phyloP scores from a whole-genome alignment of 2,329 filamentous ascomycete genomes.

The Ceratocystis lukuohia region DNA sequence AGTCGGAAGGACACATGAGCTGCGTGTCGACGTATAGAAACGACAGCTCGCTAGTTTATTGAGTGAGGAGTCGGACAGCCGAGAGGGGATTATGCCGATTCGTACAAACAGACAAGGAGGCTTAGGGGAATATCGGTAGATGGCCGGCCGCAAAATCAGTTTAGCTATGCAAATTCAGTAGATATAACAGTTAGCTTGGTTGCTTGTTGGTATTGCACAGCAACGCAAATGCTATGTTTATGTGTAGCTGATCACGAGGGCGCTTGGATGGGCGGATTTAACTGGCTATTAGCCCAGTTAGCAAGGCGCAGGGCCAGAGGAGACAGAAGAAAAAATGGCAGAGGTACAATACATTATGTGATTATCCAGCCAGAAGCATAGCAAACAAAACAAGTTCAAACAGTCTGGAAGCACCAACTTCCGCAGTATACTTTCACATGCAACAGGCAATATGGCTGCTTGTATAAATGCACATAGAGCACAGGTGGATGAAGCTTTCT shows the following conservation, averaged over 20 bases:
- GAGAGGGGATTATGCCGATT: no score
- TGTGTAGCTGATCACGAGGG: background rate
- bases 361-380: background rate
- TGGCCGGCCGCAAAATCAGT: no score
- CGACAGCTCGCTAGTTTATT: background rate
- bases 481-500: background rate
- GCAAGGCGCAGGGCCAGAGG: background rate
- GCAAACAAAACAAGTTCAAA: background rate
- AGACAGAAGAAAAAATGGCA: background rate
- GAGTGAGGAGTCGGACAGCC: background rate
- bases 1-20: background rate
- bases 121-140: no score
- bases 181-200: no score
- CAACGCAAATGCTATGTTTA: background rate
- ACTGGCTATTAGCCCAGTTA: background rate
- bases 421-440: background rate
- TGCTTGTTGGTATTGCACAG: background rate
- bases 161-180: no score
- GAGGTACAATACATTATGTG: background rate
- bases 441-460: background rate
- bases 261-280: background rate
- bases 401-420: background rate
- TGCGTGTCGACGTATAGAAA: background rate
- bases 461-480: background rate
- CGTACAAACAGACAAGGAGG: no score